These are phyloP conservation scores for Yarrowia deformans DNA, from an alignment of 805 yeast species.

Conservation along the genomic window DNA sequence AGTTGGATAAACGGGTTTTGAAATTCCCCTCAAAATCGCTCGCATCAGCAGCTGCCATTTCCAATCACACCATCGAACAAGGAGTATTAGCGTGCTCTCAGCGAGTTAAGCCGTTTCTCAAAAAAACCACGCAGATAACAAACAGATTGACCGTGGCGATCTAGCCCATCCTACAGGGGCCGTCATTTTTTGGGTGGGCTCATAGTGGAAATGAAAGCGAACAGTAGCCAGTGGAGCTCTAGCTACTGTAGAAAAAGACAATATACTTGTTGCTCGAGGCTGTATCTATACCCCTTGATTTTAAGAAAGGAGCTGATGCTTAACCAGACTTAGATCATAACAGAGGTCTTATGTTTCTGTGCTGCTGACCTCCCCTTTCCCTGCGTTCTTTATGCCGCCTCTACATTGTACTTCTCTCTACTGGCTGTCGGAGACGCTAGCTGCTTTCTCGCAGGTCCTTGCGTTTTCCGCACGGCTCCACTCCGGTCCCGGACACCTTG, in stretches of 20 bases:
- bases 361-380: too few species aligned
- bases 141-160: background rate
- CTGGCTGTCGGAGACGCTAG: too few species aligned
- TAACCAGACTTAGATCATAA: too few species aligned
- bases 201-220: too few species aligned
- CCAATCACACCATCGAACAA: background rate
- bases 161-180: background rate
- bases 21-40: background rate
- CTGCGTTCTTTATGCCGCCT: too few species aligned
- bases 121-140: background rate
- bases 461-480: too few species aligned
- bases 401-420: too few species aligned
- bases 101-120: background rate
- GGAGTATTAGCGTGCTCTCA: background rate
- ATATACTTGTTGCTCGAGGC: background rate
- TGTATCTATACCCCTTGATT: slow-evolving; percentile 5
- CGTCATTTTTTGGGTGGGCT: background rate
- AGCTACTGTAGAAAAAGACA: too few species aligned
- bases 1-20: background rate
- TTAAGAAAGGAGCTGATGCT: background rate
- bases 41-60: background rate
- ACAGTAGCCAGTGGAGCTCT: too few species aligned
- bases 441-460: too few species aligned
- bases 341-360: too few species aligned
- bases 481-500: too few species aligned